Percentiles rank a stretch among this genome's conserved stretches.
Evolutionary conservation across 2,329 filamentous ascomycete genomes (phyloP).

Genomic region (Penicillium occitanis): DNA sequence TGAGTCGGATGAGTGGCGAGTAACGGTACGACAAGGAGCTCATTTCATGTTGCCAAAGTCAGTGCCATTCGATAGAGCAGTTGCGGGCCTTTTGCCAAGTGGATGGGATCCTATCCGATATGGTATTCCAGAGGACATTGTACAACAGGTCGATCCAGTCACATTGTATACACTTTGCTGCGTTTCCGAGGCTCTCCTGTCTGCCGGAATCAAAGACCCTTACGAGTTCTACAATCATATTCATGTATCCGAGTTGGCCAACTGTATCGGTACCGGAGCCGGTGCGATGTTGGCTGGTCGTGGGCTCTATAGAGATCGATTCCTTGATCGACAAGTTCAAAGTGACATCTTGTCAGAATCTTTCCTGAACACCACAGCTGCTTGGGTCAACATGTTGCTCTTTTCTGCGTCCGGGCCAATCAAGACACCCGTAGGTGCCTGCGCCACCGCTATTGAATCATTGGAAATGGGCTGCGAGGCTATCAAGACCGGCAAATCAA

Average conservation of each 20-base stretch:
- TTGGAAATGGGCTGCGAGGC: constrained; percentile 97
- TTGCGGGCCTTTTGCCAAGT: constrained; percentile 89
- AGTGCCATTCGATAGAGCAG: constrained; percentile 91
- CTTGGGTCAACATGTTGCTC: constrained; percentile 99
- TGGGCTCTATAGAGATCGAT: constrained; percentile 97
- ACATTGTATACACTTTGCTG: constrained; percentile 93
- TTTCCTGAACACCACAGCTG: constrained; percentile 97
- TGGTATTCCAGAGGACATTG: constrained; percentile 95
- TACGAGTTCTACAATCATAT: constrained; percentile 99
- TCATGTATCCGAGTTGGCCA: constrained; percentile 94
- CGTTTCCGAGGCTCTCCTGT: constrained; percentile 84
- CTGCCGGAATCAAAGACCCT: constrained; percentile 93
- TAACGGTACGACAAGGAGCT: constrained; percentile 92
- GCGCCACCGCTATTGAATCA: constrained; percentile 94
- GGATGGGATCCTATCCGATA: constrained; percentile 97
- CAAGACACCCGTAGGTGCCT: constrained; percentile 96
- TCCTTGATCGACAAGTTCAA: constrained; percentile 92
- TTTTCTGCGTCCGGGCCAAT: constrained; percentile 96
- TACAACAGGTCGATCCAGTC: constrained; percentile 93
- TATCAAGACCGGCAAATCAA: constrained; percentile 93
- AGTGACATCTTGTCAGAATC: constrained; percentile 99
- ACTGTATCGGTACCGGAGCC: constrained; percentile 97
- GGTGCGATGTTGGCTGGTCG: constrained; percentile 87
- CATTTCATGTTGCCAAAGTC: constrained; percentile 96
- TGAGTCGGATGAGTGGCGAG: constrained; percentile 88